Evolutionary conservation across 768 basidiomycete genomes (phyloP), one percentile per base, ranked within the genome.

Genomic region (Daedalea quercina): DNA sequence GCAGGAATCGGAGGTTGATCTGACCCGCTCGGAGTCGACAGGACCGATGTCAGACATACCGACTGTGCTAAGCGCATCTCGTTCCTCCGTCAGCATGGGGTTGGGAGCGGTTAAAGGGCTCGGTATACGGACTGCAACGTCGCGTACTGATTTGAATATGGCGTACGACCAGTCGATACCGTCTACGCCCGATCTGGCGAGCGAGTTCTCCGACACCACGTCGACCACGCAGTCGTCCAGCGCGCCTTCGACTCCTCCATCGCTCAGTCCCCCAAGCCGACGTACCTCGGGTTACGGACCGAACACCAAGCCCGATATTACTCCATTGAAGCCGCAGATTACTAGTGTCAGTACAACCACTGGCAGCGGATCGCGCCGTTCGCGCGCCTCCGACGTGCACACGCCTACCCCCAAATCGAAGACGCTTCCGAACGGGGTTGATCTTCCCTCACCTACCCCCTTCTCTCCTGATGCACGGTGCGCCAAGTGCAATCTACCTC

Each of bases 181-280:
- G n/a, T 72, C 73, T 28, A 84, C 77, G 17, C 82, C 85, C 3
- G 82, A 83, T 49, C 67, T 85, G n/a, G 69, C 76, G 20, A 74
- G 76, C 19, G 85, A 86, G 60, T 69, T 72, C 51, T 85, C 82
- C 15, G 83, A 85, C 52, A 72, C 75, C 7, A 72, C 76, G 13
- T 80, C 80, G 1, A 52, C 54, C 1, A 40, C 50, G 3, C 50
- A 41, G 9, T 73, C 76, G 50, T 83, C 79, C 3, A 74, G 73
- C 17, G 78, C 72, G 23, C 75, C 74, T 6, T 76, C 81, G 45
- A 82, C 81, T 3, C 80, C 85, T 1, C 69, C 69, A 1, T 55
- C 67, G 11, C 63, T 67, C 37, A 70, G 67, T 68, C 75, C 58
- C 56, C 73, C 56, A 33, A 53, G 50, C 3, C 47, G 51, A 3